Base-by-base conservation (phyloP, 140 eudicot genomes). In the Senecio squalidus region DNA sequence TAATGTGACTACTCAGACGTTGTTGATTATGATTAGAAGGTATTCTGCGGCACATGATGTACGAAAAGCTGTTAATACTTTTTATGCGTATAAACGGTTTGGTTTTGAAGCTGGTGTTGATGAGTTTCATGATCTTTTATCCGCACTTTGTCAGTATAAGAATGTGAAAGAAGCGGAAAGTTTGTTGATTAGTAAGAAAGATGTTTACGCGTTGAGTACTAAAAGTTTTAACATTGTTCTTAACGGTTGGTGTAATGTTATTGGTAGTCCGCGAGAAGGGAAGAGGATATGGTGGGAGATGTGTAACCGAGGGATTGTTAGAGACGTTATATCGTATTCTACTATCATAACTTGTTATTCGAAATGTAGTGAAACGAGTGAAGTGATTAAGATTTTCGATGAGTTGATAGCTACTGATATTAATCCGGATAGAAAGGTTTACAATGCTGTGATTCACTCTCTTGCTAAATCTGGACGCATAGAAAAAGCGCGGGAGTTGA, bases 31-130 rank as follows among this genome's bases (percentile, higher is more conserved):
- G 91, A 86, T 90, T 28, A 63, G 98, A 58, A 78, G 77, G 46
- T 85, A 82, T 39, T 66, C 76, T 38, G 98, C 98, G 4, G 84
- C 61, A 47, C 98, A 86, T 74, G 98, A 90, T 57, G 98, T 86
- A 0, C 81, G 64, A 3, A 83, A 43, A 34, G 95, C 91, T 14
- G 79, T 90, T 25, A 78, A 69, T 34, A 71, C 95, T 2, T 90
- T 83, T 57, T 82, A 86, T 40, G 88, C 81, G 6, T 72, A 67
- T 60, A 71, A 75, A 45, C 73, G 74, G 51, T 90, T 86, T 69
- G 33, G 68, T 31, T 72, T 90, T 13, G 77, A 70, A 23, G 41
- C 63, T 6, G 78, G 80, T 17, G 31, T 78, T 55, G 70, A 71
- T 54, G 95, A 79, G 10, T 90, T 90, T 64, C 95, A 86, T 4